A percentile compares a stretch with the other conserved stretches of the same genome.
These are phyloP conservation scores for Apiotrichum montevideense DNA, from an alignment of 1,284 basidiomycete genomes.

Conservation along the genomic window DNA sequence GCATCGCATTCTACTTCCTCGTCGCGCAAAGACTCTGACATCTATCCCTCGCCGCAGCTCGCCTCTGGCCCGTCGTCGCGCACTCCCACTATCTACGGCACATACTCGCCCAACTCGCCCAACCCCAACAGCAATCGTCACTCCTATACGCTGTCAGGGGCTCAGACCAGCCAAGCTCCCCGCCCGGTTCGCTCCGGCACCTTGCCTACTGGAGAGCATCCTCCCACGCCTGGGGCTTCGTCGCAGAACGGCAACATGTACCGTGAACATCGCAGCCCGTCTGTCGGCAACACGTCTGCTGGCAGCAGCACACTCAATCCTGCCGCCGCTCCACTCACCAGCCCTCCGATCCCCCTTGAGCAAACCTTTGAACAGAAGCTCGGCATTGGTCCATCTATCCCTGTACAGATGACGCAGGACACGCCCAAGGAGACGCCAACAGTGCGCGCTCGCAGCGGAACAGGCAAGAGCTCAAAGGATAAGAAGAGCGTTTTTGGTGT, in stretches of 20 bases:
- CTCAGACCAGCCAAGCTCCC: constrained; percentile 21
- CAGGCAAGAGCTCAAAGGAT: constrained; percentile 45
- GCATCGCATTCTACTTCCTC: constrained; percentile 14
- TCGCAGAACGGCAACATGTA: constrained; percentile 14
- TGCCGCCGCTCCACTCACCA: constrained; percentile 25
- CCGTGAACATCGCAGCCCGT: constrained; percentile 9
- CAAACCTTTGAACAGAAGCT: constrained; percentile 36
- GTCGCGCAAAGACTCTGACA: constrained; percentile 19
- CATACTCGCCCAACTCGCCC: constrained; percentile 37
- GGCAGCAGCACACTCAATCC: constrained; percentile 11
- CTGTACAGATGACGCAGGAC: constrained; percentile 14
- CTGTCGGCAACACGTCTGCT: constrained; percentile 9
- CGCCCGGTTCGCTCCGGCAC: constrained; percentile 44
- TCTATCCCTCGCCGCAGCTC: constrained; percentile 8
- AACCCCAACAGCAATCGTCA: constrained; percentile 43
- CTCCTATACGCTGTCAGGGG: constrained; percentile 20
- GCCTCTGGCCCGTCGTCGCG: constrained; percentile 12
- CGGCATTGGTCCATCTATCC: constrained; percentile 23
- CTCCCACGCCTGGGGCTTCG: constrained; percentile 4
- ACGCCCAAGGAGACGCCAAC: constrained; percentile 30
- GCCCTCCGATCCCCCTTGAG: constrained; percentile 32
- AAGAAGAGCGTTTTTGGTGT: constrained; percentile 48
- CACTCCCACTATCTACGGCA: constrained; percentile 15
- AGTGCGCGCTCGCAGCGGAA: constrained; percentile 43
- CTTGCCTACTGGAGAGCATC: constrained; percentile 33